phyloP scores from a whole-genome alignment of 129 eudicot species.

The Flaveria bidentis region DNA sequence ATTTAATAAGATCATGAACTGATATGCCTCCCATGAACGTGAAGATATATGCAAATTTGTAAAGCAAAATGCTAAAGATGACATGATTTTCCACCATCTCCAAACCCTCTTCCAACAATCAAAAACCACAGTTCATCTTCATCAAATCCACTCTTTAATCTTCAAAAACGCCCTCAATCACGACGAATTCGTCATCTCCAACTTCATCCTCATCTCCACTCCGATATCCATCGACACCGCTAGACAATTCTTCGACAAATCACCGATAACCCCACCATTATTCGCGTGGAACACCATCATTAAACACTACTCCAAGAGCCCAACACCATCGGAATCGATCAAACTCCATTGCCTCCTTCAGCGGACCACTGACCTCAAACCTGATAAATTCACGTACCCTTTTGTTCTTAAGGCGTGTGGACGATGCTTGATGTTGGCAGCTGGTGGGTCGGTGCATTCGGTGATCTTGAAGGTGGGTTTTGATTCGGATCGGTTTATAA shows the following conservation, averaged over 20 bases:
- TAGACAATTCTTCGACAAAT: slow-evolving; percentile 12
- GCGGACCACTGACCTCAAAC: slow-evolving; percentile 9
- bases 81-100: no score
- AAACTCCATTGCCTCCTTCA: slow-evolving; percentile 20
- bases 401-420: slow-evolving; percentile 28
- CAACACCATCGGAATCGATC: slow-evolving; percentile 20
- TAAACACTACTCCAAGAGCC: slow-evolving; percentile 16
- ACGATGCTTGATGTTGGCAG: slow-evolving; percentile 13
- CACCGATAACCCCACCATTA: slow-evolving; percentile 23
- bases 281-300: slow-evolving; percentile 27
- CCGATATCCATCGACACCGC: slow-evolving; percentile 1
- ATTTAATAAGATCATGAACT: no score
- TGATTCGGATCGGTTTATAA: neutral
- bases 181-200: slow-evolving; percentile 24
- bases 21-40: no score
- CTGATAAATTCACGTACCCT: slow-evolving; percentile 26
- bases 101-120: slow-evolving; percentile 21
- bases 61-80: no score
- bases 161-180: slow-evolving; percentile 21
- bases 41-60: no score
- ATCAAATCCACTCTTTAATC: slow-evolving; percentile 15
- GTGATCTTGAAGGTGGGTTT: slow-evolving; percentile 6
- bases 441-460: slow-evolving; percentile 26
- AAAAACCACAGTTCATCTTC: slow-evolving; percentile 19
- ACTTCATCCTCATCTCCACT: slow-evolving; percentile 15